Conservation (phyloP, 805 yeast species). For the Candida silvicultrix region DNA sequence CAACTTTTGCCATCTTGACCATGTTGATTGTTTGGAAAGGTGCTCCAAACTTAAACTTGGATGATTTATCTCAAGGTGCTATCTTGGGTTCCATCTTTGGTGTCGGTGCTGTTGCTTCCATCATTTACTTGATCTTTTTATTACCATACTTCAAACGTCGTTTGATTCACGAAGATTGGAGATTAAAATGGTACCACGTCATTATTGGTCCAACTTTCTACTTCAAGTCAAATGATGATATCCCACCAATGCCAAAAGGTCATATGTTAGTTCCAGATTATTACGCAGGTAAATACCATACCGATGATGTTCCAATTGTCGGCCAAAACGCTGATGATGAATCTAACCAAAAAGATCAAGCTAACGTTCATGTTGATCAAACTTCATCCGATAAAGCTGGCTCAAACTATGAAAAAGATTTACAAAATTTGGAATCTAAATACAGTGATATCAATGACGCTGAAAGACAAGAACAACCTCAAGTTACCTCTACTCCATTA, state of each 20-base stretch:
- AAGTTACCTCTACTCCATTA: slow-evolving; percentile 10
- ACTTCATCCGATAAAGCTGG: slow-evolving; percentile 17
- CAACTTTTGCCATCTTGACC: slow-evolving; percentile 56
- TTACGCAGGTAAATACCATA: slow-evolving; percentile 52
- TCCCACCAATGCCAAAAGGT: slow-evolving; percentile 65
- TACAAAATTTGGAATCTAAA: slow-evolving; percentile 16
- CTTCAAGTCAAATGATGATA: slow-evolving; percentile 48
- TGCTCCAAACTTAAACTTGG: slow-evolving; percentile 59
- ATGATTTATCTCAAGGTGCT: slow-evolving; percentile 44
- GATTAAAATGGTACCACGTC: slow-evolving; percentile 49
- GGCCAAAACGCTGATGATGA: slow-evolving; percentile 12
- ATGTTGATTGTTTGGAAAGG: slow-evolving; percentile 81
- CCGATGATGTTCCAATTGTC: slow-evolving; percentile 5
- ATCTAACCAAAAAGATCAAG: neutral
- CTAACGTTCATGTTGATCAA: slow-evolving; percentile 3
- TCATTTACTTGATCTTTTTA: slow-evolving; percentile 45
- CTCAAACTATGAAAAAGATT: slow-evolving; percentile 14
- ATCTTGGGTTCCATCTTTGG: slow-evolving; percentile 58
- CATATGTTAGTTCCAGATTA: slow-evolving; percentile 52
- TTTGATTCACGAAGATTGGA: slow-evolving; percentile 60
- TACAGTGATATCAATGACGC: slow-evolving; percentile 5
- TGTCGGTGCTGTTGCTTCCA: slow-evolving; percentile 51
- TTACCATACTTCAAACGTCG: slow-evolving; percentile 60
- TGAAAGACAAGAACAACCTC: slow-evolving; percentile 1
- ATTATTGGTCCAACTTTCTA: slow-evolving; percentile 49